phyloP scores from a whole-genome alignment of 169 alveolate species.

The Plasmodium yoelii region DNA sequence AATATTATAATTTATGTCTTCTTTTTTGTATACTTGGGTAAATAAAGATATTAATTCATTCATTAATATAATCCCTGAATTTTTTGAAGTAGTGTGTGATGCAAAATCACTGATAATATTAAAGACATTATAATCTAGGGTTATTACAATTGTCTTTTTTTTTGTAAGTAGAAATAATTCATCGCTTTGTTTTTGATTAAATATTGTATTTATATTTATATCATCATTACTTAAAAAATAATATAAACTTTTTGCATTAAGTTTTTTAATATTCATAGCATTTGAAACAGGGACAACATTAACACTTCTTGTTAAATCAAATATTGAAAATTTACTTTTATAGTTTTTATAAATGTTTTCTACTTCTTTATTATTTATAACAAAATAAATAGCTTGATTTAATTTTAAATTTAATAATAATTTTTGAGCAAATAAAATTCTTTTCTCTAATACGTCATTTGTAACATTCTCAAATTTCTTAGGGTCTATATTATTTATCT shows the following conservation, averaged over 20 bases:
- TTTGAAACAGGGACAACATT: slow-evolving; percentile 42
- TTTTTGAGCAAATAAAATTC: slow-evolving; percentile 38
- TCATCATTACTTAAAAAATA: slow-evolving; percentile 54
- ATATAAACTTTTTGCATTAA: slow-evolving; percentile 23
- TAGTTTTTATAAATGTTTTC: slow-evolving; percentile 58
- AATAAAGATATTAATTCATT: slow-evolving; percentile 34
- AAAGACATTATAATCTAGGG: slow-evolving; percentile 50
- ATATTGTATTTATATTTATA: slow-evolving; percentile 46
- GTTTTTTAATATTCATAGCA: slow-evolving; percentile 5
- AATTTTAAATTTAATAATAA: slow-evolving; percentile 42
- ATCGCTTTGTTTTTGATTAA: slow-evolving; percentile 32
- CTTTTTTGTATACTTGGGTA: slow-evolving; percentile 47
- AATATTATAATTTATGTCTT: slow-evolving; percentile 49
- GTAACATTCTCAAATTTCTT: neutral
- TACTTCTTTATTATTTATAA: slow-evolving; percentile 39
- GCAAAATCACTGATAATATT: slow-evolving; percentile 23
- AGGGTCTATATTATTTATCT: slow-evolving; percentile 9
- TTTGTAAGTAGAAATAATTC: slow-evolving; percentile 68
- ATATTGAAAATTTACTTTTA: slow-evolving; percentile 32
- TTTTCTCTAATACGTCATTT: slow-evolving; percentile 34
- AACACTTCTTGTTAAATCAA: slow-evolving; percentile 73
- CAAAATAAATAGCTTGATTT: slow-evolving; percentile 68
- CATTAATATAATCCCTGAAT: slow-evolving; percentile 24
- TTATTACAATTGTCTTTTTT: slow-evolving; percentile 39
- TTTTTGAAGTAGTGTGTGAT: slow-evolving; percentile 37